Base-by-base conservation (phyloP, 2,329 filamentous ascomycete genomes). In the Apiospora arundinis region DNA sequence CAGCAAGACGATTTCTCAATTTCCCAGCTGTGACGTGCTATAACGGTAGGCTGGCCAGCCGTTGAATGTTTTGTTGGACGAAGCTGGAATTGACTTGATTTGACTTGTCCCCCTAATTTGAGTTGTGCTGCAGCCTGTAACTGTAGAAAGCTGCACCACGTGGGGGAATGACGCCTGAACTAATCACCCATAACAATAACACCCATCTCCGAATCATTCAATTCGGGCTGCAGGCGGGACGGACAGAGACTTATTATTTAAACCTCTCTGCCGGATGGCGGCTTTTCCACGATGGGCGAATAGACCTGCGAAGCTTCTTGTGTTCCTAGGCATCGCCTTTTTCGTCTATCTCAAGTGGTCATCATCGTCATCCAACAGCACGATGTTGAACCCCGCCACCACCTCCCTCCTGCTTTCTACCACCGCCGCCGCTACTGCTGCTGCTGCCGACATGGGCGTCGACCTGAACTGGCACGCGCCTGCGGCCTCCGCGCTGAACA, bases 391-490 rank as follows among this genome's bases (percentile, higher is more conserved):
- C 65, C 65, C 46, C 46, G n/a, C 46, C 25, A 40, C 67, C 32
- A n/a, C n/a, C n/a, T n/a, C n/a, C n/a, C n/a, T n/a, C n/a, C n/a
- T n/a, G n/a, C n/a, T n/a, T n/a, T n/a, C n/a, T n/a, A 11, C 67
- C 18, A 40, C 37, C 37, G 5, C 37, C 37, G 5, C 37, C 37
- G 37, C 37, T n/a, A n/a, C n/a, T n/a, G 37, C 37, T 40, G 37
- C 16, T 69, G 28, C n/a, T 49, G 18, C n/a, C n/a, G n/a, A n/a
- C n/a, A n/a, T n/a, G n/a, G n/a, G n/a, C n/a, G n/a, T n/a, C 0
- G 85, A 88, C 74, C 76, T 87, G 16, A 77, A 78, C 67, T 93
- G 91, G 91, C 82, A 91, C 79, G 78, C 90, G 16, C 91, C 91
- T 0, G 82, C 84, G 21, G 77, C 84, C 25, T 87, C 85, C 5